phyloP scores from a whole-genome alignment of 2,329 filamentous ascomycete species.

The Ceratocystis destructans region DNA sequence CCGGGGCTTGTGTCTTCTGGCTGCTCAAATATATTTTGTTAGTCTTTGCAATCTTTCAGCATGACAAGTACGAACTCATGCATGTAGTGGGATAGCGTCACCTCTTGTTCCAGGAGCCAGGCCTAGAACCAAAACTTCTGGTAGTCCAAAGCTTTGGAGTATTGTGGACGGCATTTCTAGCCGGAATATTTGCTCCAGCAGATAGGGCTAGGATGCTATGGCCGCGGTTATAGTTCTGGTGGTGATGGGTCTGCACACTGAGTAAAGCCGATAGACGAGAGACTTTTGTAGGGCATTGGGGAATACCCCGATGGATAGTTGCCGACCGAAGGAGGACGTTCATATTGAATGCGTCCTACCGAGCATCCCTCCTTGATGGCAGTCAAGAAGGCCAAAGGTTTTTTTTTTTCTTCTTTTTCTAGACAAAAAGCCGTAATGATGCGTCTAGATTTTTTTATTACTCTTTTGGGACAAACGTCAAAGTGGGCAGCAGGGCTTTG shows the following conservation, averaged over 20 bases:
- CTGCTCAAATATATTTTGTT: not conserved
- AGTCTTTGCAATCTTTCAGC: not conserved
- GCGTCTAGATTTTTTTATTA: not conserved
- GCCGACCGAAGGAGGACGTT: slow-evolving; percentile 17
- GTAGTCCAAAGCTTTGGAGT: not conserved
- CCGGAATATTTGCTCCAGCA: not conserved
- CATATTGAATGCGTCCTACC: slow-evolving; percentile 10
- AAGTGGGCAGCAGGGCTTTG: not conserved
- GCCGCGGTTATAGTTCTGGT: not conserved
- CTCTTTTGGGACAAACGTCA: not conserved
- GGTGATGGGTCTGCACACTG: not conserved
- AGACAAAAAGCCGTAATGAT: not conserved
- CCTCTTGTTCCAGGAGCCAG: not conserved
- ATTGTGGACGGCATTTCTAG: not conserved
- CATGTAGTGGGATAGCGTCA: not conserved
- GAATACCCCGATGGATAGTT: slow-evolving; percentile 2
- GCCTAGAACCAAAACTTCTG: not conserved
- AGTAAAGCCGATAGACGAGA: not conserved
- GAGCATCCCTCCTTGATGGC: not conserved
- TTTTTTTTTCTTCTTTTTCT: not conserved
- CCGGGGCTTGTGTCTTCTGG: not conserved
- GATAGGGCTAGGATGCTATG: not conserved
- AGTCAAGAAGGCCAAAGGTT: not conserved
- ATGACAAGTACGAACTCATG: not conserved
- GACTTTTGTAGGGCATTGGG: not conserved